Conservation (phyloP, 2,329 filamentous ascomycete genomes). For the Arthrobotrys sinensis region DNA sequence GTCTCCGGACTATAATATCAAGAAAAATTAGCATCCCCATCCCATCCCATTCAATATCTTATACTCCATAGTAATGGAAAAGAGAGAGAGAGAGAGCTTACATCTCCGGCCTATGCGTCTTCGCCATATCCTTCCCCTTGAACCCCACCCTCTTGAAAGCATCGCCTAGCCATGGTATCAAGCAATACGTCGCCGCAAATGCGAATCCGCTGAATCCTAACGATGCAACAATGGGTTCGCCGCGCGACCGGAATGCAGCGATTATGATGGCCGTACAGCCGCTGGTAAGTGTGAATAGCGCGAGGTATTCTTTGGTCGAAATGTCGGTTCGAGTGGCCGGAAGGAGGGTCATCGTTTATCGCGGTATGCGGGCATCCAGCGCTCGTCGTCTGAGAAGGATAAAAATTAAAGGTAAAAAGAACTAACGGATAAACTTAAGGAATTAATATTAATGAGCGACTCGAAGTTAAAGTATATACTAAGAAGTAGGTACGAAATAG, state of each 20-base stretch:
- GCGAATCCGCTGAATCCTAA: slow-evolving; percentile 87
- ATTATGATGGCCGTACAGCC: slow-evolving; percentile 81
- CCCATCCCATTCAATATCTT: slow-evolving; percentile 9
- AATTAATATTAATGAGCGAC: slow-evolving; percentile 39
- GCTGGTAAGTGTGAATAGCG: slow-evolving; percentile 74
- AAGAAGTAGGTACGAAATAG: not conserved
- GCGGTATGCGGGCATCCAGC: slow-evolving; percentile 1
- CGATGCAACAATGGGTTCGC: slow-evolving; percentile 89
- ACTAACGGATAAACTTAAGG: slow-evolving; percentile 6
- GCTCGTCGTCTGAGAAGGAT: slow-evolving; percentile 25
- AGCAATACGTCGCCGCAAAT: slow-evolving; percentile 84
- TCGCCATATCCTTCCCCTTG: slow-evolving; percentile 91
- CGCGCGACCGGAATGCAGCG: slow-evolving; percentile 87
- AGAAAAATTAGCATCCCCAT: slow-evolving; percentile 30
- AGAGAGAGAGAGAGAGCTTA: slow-evolving; percentile 67
- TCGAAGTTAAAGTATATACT: slow-evolving; percentile 32
- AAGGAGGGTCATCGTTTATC: slow-evolving; percentile 47
- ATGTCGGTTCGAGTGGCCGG: slow-evolving; percentile 56
- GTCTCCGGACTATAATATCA: slow-evolving; percentile 79
- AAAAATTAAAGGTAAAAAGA: not conserved
- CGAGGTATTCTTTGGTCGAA: slow-evolving; percentile 59
- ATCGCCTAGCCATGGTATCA: slow-evolving; percentile 93
- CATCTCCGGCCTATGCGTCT: slow-evolving; percentile 81
- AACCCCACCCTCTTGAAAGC: slow-evolving; percentile 90
- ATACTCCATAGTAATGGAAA: not conserved